phyloP scores from a whole-genome alignment of 2,329 filamentous ascomycete species.

The Fusarium irregulare region DNA sequence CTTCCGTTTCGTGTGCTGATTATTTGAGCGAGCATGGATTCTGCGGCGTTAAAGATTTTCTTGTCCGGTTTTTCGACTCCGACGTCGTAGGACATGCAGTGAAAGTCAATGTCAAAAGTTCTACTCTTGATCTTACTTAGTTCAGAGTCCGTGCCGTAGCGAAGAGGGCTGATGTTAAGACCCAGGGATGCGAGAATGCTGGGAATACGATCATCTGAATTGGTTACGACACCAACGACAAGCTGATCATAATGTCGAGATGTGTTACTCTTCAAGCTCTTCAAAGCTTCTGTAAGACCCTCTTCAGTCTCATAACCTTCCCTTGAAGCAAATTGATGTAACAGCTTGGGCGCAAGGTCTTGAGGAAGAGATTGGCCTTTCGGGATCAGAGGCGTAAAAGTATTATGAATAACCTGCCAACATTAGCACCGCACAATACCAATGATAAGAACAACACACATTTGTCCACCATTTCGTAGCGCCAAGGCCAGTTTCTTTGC shows the following conservation, averaged over 20 bases:
- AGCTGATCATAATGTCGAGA: slow-evolving; percentile 13
- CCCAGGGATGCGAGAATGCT: slow-evolving; percentile 35
- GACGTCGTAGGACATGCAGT: slow-evolving; percentile 69
- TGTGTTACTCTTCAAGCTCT: background rate
- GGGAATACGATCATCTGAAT: slow-evolving; percentile 39
- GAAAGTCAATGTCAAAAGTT: slow-evolving; percentile 30
- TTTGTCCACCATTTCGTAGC: slow-evolving; percentile 42
- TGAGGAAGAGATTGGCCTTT: slow-evolving; percentile 5
- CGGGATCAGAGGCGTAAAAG: slow-evolving; percentile 24
- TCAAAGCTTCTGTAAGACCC: slow-evolving; percentile 11
- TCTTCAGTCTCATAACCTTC: slow-evolving; percentile 26
- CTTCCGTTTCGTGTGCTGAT: slow-evolving; percentile 15
- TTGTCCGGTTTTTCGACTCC: slow-evolving; percentile 69
- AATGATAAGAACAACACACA: background rate
- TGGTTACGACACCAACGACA: slow-evolving; percentile 37
- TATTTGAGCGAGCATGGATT: slow-evolving; percentile 50
- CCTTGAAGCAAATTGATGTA: slow-evolving; percentile 29
- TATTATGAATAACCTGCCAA: slow-evolving; percentile 33
- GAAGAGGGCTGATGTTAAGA: slow-evolving; percentile 26
- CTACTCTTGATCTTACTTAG: rapidly evolving
- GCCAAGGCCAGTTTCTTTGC: slow-evolving; percentile 32
- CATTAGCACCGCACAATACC: background rate
- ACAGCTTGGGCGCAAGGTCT: slow-evolving; percentile 25
- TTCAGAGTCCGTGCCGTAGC: slow-evolving; percentile 2
- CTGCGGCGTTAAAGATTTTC: slow-evolving; percentile 67